phyloP scores from a whole-genome alignment of 2,329 filamentous ascomycete genomes.

The Sarocladiaceae sp. region DNA sequence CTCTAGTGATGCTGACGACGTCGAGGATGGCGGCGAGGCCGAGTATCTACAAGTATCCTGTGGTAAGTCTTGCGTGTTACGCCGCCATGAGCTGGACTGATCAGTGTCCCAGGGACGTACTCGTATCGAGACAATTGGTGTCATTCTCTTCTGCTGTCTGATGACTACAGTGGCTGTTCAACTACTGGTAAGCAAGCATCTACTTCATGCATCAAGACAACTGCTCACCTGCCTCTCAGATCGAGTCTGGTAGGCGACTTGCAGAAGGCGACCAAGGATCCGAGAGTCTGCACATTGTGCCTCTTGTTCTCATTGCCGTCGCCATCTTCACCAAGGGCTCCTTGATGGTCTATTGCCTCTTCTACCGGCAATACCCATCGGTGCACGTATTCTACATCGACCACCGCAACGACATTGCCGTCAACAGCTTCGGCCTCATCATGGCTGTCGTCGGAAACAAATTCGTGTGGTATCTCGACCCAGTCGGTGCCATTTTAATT shows the following conservation, averaged over 20 bases:
- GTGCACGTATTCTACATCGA: constrained; percentile 53
- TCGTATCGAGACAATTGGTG: constrained; percentile 57
- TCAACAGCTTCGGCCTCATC: constrained; percentile 48
- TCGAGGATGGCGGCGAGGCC: constrained; percentile 52
- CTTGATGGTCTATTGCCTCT: constrained; percentile 49
- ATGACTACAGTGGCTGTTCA: constrained; percentile 62
- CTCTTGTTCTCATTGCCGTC: constrained; percentile 46
- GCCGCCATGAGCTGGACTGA: not conserved
- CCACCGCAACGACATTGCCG: constrained; percentile 50
- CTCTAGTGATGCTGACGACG: constrained; percentile 55
- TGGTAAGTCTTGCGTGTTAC: constrained; percentile 25
- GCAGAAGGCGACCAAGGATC: constrained; percentile 34
- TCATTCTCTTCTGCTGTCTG: constrained; percentile 59
- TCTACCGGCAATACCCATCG: constrained; percentile 45
- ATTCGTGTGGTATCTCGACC: constrained; percentile 54
- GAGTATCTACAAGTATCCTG: constrained; percentile 56
- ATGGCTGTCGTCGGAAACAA: constrained; percentile 49
- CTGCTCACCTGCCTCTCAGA: constrained; percentile 19
- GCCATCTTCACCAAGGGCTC: constrained; percentile 47
- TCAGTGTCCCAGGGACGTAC: constrained; percentile 40
- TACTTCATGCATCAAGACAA: too few relatives aligned
- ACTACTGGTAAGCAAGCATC: constrained; percentile 40
- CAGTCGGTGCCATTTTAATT: constrained; percentile 53
- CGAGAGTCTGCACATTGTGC: constrained; percentile 43
- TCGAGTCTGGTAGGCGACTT: constrained; percentile 50